phyloP scores from a whole-genome alignment of 1,284 basidiomycete genomes.

The Ceratobasidium sp. region DNA sequence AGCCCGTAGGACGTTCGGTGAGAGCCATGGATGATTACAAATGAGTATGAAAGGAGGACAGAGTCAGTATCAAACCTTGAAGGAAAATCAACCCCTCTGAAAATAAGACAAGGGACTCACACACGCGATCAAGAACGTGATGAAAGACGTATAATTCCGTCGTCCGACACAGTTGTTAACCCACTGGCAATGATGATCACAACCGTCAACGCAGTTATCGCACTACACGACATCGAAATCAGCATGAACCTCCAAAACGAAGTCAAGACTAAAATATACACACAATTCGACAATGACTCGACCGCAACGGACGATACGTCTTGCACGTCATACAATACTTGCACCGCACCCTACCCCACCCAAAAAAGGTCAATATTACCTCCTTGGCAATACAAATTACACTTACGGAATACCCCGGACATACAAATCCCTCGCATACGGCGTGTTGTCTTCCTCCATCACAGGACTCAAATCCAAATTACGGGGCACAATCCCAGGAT shows the following conservation, averaged over 20 bases:
- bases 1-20: conserved; percentile 3
- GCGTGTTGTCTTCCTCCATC: conserved; percentile 68
- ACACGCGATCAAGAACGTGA: conserved; percentile 78
- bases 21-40: not conserved
- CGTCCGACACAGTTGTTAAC: conserved; percentile 93
- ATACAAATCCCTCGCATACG: conserved; percentile 83
- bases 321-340: conserved; percentile 93
- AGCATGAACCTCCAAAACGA: not conserved
- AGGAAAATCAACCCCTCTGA: too few relatives aligned
- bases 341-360: conserved; percentile 74
- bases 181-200: conserved; percentile 94
- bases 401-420: conserved; percentile 83
- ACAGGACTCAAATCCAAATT: conserved; percentile 82
- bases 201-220: conserved; percentile 93
- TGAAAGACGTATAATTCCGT: conserved; percentile 91
- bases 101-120: conserved; percentile 64
- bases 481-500: conserved; percentile 91
- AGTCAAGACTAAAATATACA: conserved; percentile 51
- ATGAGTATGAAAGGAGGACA: not conserved
- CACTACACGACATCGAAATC: conserved; percentile 66
- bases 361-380: conserved; percentile 8
- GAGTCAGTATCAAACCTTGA: not conserved
- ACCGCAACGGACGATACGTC: conserved; percentile 89
- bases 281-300: conserved; percentile 93
- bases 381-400: not conserved